These are phyloP conservation scores for Heterobasidion parviporum DNA, from an alignment of 1,284 basidiomycete genomes.

Conservation along the genomic window DNA sequence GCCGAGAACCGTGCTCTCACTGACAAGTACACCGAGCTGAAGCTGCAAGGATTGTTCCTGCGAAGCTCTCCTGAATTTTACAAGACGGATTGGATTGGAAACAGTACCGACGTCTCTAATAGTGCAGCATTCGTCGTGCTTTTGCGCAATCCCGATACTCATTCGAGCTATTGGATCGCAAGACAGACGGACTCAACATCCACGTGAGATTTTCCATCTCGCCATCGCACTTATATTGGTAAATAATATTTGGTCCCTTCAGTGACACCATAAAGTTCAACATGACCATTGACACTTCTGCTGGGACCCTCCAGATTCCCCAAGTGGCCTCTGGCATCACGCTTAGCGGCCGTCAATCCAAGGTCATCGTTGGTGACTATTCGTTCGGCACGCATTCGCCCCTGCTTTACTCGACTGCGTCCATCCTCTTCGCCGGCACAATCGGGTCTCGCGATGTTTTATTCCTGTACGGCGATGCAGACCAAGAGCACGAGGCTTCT, in stretches of 20 bases:
- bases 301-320: slow-evolving; percentile 46
- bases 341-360: slow-evolving; percentile 62
- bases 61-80: slow-evolving; percentile 68
- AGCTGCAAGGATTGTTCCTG: slow-evolving; percentile 66
- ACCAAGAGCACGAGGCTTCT: slow-evolving; percentile 51
- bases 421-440: slow-evolving; percentile 55
- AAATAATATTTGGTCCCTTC: background rate
- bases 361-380: slow-evolving; percentile 62
- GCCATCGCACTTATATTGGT: background rate
- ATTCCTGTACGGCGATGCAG: slow-evolving; percentile 54
- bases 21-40: slow-evolving; percentile 66
- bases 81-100: slow-evolving; percentile 67
- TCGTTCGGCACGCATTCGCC: slow-evolving; percentile 46
- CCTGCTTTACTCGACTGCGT: slow-evolving; percentile 58
- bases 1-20: slow-evolving; percentile 66
- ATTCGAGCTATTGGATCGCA: slow-evolving; percentile 59
- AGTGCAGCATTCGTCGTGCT: slow-evolving; percentile 49
- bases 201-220: slow-evolving; percentile 33
- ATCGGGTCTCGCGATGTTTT: slow-evolving; percentile 64
- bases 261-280: slow-evolving; percentile 46
- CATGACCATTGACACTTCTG: slow-evolving; percentile 44
- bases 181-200: slow-evolving; percentile 62
- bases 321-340: slow-evolving; percentile 41
- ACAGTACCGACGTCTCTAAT: slow-evolving; percentile 37
- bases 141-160: slow-evolving; percentile 59